Conservation (phyloP, 2,329 filamentous ascomycete genomes). For the Ascochyta fabae region DNA sequence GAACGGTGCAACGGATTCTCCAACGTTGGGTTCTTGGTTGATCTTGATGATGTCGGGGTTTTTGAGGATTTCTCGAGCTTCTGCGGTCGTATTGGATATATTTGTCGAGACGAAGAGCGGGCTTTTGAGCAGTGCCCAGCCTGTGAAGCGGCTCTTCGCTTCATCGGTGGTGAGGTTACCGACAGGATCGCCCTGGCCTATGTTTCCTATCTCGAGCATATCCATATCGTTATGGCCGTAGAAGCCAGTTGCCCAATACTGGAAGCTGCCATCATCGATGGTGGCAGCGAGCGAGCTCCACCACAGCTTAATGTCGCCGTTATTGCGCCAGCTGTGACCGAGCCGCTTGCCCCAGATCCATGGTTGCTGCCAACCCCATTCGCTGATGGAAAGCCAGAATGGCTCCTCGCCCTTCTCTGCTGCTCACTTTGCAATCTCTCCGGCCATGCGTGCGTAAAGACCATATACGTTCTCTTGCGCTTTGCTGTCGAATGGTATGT, state of each 20-base stretch:
- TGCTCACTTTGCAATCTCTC: constrained; percentile 51
- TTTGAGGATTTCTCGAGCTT: constrained; percentile 48
- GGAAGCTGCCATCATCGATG: constrained; percentile 30
- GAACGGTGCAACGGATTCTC: constrained; percentile 47
- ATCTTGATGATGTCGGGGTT: constrained; percentile 51
- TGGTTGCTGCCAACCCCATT: constrained; percentile 37
- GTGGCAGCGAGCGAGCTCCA: constrained; percentile 32
- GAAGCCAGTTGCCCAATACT: constrained; percentile 43
- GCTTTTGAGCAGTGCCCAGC: constrained; percentile 50
- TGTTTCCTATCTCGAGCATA: constrained; percentile 49
- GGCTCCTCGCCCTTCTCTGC: constrained; percentile 34
- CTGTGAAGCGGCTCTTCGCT: constrained; percentile 45
- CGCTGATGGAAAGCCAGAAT: constrained; percentile 34
- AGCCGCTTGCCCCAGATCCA: constrained; percentile 35
- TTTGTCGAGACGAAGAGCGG: constrained; percentile 52
- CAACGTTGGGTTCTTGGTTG: constrained; percentile 52
- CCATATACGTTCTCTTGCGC: constrained; percentile 36
- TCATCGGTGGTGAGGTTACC: constrained; percentile 40
- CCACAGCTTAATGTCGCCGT: constrained; percentile 29
- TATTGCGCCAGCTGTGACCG: constrained; percentile 38
- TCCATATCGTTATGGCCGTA: constrained; percentile 49
- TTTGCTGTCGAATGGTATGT: constrained; percentile 42
- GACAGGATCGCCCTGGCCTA: constrained; percentile 31
- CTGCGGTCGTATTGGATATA: constrained; percentile 43
- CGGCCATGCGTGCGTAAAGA: constrained; percentile 34